Base-by-base conservation (phyloP, 768 basidiomycete genomes). In the Rhizopogon sp. region DNA sequence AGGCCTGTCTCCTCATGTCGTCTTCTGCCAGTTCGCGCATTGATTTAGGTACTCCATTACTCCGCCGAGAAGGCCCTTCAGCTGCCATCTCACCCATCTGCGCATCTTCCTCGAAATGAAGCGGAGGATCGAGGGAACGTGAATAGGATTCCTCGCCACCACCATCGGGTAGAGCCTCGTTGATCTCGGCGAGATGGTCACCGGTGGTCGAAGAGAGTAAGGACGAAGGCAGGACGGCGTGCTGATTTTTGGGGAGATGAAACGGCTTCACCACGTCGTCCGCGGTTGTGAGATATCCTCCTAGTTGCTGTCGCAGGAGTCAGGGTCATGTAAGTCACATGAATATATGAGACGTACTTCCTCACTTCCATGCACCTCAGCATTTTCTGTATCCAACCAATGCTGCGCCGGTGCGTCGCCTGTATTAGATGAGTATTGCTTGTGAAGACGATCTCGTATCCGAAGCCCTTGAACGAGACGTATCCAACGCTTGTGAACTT, bases 401-500 rank as follows among this genome's bases (percentile, higher is more conserved):
- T 20, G 59, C 16, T 58, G 62, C 14, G 35, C 25, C 43, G 22
- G 52, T 25, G 62, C 61, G 5, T 50, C 43, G 14, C 53, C 51
- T 40, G 31, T 53, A 31, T 53, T 58, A 14, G 62, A 62, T 7
- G 69, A 80, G 69, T 96, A 97, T 66, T 95, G 85, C 50, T 82
- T 82, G 64, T 87, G 87, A 35, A 98, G 74, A 43, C 93, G 81
- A 62, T 89, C 80, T 14, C 93, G 82, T 56, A 98, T 89, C 37
- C 90, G 82, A 44, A 98, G 77, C 3, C 95, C 97, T 31, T 90
- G 88, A 25, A 99, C 78, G 41, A 99, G 80, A 54, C 87, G 84
- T 51, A 77, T 81, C 96, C 96, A 99, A 20, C 87, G 83, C 68
- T 93, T 95, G 59, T 96, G 70, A 0, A 85, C 87, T 37, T 85